Base-by-base conservation (phyloP, 1,284 basidiomycete species). In the Apiotrichum mycotoxinovorans region DNA sequence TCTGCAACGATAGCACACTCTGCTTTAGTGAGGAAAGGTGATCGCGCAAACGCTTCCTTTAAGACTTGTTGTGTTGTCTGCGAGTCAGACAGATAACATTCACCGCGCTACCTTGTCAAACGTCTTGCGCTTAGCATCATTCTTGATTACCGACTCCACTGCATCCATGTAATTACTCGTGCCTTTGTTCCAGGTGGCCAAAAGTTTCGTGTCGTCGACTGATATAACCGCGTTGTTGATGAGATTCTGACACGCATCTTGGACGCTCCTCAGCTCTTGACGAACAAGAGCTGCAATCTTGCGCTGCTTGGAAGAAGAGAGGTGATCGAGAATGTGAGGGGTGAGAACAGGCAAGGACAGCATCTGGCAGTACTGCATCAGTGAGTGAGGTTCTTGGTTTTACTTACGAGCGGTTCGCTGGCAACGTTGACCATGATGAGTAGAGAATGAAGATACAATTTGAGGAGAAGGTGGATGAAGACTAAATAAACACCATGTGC, bases 1-100 rank as follows among this genome's bases (percentile, higher is more conserved):
- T 60, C n/a, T 4, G 71, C 63, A 2, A 72, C 51, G 15, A 67
- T 43, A 3, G 48, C 23, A 14, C 54, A 64, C 48, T 72, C 71
- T 11, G 59, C 56, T 23, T 57, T 38, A 3, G 58, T 60, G 17
- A 70, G 63, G 38, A 50, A 38, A 4, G 60, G 26, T 20, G 56
- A 62, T 12, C 56, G 58, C 8, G 53, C 20, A 44, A 62, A 72
- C n/a, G 66, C 65, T 15, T 57, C 20, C 47, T 68, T 63, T 1
- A 69, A 51, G 1, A 66, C 41, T 3, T 26, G 22, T 14, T 58
- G 22, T 2, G 64, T 53, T 7, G 38, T 17, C 67, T 68, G 55
- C 15, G 17, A 20, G 41, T 52, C 23, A 20, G 23, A 37, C 14
- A 11, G 47, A 10, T 14, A 17, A 23, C 25, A 23, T 4, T 7